Evolutionary conservation across 2,329 filamentous ascomycete species (phyloP), one percentile per base, ranked within the genome.

Genomic region (Epichloe bromicola): DNA sequence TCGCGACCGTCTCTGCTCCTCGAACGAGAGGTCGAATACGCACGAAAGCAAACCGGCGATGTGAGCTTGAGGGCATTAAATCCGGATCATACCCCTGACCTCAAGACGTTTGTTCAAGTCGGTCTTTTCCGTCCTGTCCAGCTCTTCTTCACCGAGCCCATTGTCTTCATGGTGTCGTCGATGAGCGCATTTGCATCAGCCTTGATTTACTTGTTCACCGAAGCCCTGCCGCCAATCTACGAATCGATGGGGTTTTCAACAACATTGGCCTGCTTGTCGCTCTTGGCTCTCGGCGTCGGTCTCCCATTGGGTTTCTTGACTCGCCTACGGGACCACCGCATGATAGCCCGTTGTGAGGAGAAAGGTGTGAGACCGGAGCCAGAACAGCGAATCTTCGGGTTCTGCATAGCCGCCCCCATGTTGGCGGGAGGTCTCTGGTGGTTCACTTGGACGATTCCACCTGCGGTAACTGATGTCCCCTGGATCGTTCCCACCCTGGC

Each of bases 121-220:
- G 45, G 34, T 12, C 36, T 47, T 4, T 47, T 26, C 11, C 45
- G 45, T 12, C 45, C 45, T 15, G 4, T 47, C 20, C 15, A 17
- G 36, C 45, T 47, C 17, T 47, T 47, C 36, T 47, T 47, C 45
- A 47, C 45, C 20, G 45, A 47, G 36, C 45, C 45, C 19, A 47
- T 47, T 17, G 45, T 47, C 36, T 47, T 47, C 34, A 39, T 47
- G 45, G 45, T 47, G 3, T 10, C 45, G 20, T 11, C 36, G 11
- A 47, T 47, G 15, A 47, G 45, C 45, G 45, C 45, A 7, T 47
- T 47, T 14, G 45, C 45, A 5, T 26, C 45, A 3, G 45, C 34
- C 20, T 19, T 47, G 7, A 30, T 47, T 4, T 47, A 47, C 34
- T 34, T 47, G 10, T 47, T 47, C 45, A 39, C 45, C n/a, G 45